phyloP scores from a whole-genome alignment of 352 stramenopile genomes.

The Phytophthora kernoviae region DNA sequence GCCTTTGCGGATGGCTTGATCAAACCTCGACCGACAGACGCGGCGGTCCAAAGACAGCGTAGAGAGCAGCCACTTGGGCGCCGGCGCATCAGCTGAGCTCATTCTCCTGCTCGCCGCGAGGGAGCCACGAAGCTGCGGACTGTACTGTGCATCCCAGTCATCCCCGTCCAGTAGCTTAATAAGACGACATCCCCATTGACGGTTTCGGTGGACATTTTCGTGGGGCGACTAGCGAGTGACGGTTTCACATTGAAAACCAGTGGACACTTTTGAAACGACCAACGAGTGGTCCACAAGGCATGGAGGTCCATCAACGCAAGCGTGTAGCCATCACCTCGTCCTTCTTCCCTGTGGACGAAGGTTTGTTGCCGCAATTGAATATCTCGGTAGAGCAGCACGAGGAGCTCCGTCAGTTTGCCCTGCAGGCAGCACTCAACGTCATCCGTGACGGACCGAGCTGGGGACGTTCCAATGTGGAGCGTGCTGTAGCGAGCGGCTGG shows the following conservation, averaged over 20 bases:
- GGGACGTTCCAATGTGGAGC: conserved; percentile 62
- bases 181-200: not conserved
- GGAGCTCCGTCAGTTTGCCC: conserved; percentile 63
- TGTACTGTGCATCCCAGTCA: not conserved
- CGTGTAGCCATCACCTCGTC: conserved; percentile 39
- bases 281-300: conserved; percentile 16
- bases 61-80: conserved; percentile 27
- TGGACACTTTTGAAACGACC: not conserved
- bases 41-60: conserved; percentile 14
- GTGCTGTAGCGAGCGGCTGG: conserved; percentile 52
- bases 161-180: not conserved
- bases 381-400: conserved; percentile 61
- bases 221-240: not conserved
- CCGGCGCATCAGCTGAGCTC: conserved; percentile 15
- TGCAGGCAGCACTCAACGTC: conserved; percentile 51
- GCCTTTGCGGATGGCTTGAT: not conserved
- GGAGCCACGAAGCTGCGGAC: not conserved
- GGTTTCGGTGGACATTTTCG: not conserved
- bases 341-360: conserved; percentile 65
- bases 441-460: conserved; percentile 68
- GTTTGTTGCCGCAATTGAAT: conserved; percentile 49
- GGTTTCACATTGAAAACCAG: not conserved
- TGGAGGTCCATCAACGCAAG: conserved; percentile 38
- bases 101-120: conserved; percentile 27
- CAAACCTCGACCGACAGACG: conserved; percentile 22